Evolutionary conservation across 1,284 basidiomycete species (phyloP).

Genomic region (Mycosarcoma mackinlayi): DNA sequence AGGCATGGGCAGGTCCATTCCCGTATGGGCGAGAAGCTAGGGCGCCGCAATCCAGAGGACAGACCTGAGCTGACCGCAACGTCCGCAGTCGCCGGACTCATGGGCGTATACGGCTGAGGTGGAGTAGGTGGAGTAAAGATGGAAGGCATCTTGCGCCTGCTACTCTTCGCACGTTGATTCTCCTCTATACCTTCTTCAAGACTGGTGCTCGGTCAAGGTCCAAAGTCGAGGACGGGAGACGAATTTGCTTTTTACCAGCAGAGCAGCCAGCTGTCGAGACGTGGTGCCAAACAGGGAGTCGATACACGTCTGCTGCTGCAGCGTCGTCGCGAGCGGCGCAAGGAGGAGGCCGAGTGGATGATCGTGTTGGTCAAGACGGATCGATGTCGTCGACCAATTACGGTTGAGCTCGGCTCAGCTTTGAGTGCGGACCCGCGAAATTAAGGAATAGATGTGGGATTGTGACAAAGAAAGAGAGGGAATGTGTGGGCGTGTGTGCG

Average conservation of each 20-base stretch:
- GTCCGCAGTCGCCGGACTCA: not conserved
- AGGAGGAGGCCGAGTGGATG: no score
- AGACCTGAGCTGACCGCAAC: constrained; percentile 14
- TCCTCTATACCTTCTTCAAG: not conserved
- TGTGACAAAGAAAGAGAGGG: no score
- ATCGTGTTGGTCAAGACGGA: no score
- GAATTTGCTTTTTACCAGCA: not conserved
- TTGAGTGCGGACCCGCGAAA: not conserved
- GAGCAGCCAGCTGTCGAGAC: not conserved
- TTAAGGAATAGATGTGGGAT: no score
- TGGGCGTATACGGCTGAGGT: constrained; percentile 4
- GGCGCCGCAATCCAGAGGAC: constrained; percentile 24
- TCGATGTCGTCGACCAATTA: not conserved
- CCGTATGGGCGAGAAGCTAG: constrained; percentile 10
- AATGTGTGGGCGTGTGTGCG: no score
- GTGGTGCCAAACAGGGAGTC: not conserved
- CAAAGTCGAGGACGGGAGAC: not conserved
- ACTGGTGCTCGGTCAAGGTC: not conserved
- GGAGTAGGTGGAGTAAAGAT: constrained; percentile 6
- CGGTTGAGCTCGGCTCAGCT: not conserved
- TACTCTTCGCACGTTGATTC: not conserved
- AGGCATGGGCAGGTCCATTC: constrained; percentile 49
- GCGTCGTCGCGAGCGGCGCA: not conserved
- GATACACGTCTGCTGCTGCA: not conserved
- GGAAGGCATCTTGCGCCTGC: constrained; percentile 14